Evolutionary conservation across 1,284 basidiomycete genomes (phyloP).

Genomic region (Trametes pubescens): DNA sequence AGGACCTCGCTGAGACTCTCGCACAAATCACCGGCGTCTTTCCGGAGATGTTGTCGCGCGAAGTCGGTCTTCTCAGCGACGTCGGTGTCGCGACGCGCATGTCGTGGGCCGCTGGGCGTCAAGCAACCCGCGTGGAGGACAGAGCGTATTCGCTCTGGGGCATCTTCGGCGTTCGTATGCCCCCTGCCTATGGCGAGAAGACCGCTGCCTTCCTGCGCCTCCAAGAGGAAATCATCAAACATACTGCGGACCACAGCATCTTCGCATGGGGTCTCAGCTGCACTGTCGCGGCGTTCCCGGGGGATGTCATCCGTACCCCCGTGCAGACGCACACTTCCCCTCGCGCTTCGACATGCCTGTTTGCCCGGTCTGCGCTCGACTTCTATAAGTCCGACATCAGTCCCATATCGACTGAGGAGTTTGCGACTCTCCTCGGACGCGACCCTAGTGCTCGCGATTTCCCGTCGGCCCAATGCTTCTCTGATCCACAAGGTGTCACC

Average conservation of each 20-base stretch:
- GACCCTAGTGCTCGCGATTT: background rate
- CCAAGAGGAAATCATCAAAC: conserved; percentile 18
- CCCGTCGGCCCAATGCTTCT: background rate
- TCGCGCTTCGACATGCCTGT: background rate
- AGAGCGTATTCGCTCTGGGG: conserved; percentile 20
- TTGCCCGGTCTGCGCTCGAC: background rate
- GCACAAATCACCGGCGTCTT: conserved; percentile 9
- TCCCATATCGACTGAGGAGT: background rate
- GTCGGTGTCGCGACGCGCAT: conserved; percentile 13
- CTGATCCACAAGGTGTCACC: background rate
- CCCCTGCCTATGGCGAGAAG: conserved; percentile 18
- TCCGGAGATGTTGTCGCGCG: background rate
- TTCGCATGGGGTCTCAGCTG: conserved; percentile 19
- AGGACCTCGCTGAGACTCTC: conserved; percentile 1
- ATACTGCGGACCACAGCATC: conserved; percentile 17
- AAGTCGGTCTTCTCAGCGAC: background rate
- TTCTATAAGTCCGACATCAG: background rate
- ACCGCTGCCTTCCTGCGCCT: conserved; percentile 12
- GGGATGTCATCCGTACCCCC: background rate
- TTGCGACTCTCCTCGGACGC: background rate
- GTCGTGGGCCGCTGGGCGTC: conserved; percentile 15
- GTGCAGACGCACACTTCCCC: background rate
- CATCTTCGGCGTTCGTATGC: conserved; percentile 18
- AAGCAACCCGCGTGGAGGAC: conserved; percentile 15
- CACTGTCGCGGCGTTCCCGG: background rate